Evolutionary conservation across 192 early-diverging fungal species (phyloP).

Genomic region (Phlyctochytrium planicorne): DNA sequence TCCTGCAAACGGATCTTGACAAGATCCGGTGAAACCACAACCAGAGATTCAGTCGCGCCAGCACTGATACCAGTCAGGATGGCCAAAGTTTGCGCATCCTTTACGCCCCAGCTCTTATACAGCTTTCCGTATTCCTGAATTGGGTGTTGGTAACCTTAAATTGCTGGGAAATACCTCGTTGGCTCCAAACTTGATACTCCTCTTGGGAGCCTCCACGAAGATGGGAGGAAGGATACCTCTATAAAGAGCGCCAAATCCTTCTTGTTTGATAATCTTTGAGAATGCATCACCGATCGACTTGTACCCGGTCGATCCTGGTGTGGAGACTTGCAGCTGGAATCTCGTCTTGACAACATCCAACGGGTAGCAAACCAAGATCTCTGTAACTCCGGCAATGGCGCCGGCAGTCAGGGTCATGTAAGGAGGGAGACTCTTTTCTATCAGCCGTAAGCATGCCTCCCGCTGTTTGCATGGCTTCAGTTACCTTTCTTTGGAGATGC

Average conservation of each 20-base stretch:
- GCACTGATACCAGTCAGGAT: slow-evolving; percentile 88
- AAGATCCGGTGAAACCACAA: slow-evolving; percentile 89
- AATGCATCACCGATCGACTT: slow-evolving; percentile 67
- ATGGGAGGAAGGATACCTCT: slow-evolving; percentile 96
- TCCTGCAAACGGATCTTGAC: slow-evolving; percentile 97
- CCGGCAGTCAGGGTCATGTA: slow-evolving; percentile 36
- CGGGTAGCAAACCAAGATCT: slow-evolving; percentile 94
- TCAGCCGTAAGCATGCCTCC: no score
- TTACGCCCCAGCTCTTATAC: slow-evolving; percentile 56
- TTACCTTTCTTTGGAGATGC: no score
- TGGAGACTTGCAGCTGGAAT: slow-evolving; percentile 74
- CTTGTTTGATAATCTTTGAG: slow-evolving; percentile 65
- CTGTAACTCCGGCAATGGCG: slow-evolving; percentile 64
- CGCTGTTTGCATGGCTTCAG: no score
- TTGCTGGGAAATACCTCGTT: slow-evolving; percentile 62
- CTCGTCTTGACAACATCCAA: slow-evolving; percentile 96
- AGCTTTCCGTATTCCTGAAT: slow-evolving; percentile 49
- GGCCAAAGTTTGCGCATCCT: slow-evolving; percentile 72
- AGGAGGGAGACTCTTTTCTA: slow-evolving; percentile 10
- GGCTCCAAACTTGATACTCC: slow-evolving; percentile 95
- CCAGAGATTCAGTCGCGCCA: slow-evolving; percentile 86
- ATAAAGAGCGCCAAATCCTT: slow-evolving; percentile 73
- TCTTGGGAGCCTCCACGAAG: slow-evolving; percentile 96
- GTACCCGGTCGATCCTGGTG: slow-evolving; percentile 54
- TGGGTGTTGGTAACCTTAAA: not conserved